These are phyloP conservation scores for Yamadazyma nakazawae DNA, from an alignment of 805 yeast species.

Conservation along the genomic window DNA sequence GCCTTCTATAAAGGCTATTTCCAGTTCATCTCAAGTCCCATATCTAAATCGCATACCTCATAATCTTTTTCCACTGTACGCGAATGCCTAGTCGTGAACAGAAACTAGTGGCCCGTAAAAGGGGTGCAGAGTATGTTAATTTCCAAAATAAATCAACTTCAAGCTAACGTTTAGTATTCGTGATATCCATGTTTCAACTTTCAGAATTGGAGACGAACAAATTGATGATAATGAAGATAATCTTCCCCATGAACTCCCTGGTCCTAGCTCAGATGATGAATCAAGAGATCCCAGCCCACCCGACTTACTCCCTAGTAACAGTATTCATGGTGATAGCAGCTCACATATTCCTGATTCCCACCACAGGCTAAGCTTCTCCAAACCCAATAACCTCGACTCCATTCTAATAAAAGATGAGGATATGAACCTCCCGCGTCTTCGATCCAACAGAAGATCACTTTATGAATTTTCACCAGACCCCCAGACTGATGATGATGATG, in stretches of 20 bases:
- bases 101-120: conserved; percentile 29
- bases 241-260: neutral
- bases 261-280: neutral
- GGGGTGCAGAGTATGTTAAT: conserved; percentile 43
- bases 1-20: too few relatives aligned
- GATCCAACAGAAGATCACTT: neutral
- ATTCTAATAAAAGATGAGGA: conserved; percentile 20
- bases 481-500: neutral
- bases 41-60: neutral
- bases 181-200: conserved; percentile 11
- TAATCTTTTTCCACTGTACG: neutral
- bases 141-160: neutral
- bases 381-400: conserved; percentile 20
- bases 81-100: conserved; percentile 13
- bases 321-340: neutral
- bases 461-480: neutral
- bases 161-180: conserved; percentile 9
- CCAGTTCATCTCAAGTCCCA: neutral
- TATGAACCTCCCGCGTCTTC: conserved; percentile 10
- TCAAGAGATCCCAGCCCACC: neutral
- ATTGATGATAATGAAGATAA: neutral
- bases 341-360: neutral
- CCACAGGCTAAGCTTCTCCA: conserved; percentile 3
- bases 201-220: conserved; percentile 4
- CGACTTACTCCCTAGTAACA: neutral